Percentiles rank a stretch among this genome's conserved stretches.
Evolutionary conservation across 75 land plant genomes (phyloP).

Genomic region (Selaginella tamariscina): DNA sequence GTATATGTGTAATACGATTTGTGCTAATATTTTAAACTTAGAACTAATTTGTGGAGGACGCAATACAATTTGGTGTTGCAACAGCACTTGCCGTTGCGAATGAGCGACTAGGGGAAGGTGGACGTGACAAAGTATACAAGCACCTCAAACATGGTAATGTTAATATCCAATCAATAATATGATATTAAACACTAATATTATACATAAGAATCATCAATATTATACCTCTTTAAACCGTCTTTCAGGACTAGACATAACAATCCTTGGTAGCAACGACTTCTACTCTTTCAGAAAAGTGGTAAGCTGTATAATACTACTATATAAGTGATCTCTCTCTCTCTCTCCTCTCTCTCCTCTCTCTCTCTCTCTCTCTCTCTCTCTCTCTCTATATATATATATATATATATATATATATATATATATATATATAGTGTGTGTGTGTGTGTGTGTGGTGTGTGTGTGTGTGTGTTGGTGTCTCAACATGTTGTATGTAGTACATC

Average conservation of each 20-base stretch:
- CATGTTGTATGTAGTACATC: too few relatives aligned
- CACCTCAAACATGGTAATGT: constrained; percentile 53
- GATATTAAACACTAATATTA: neutral
- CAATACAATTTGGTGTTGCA: constrained; percentile 64
- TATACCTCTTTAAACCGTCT: neutral
- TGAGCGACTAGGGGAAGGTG: constrained; percentile 20
- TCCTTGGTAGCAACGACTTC: constrained; percentile 76
- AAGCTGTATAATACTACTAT: neutral
- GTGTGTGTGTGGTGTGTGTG: too few relatives aligned
- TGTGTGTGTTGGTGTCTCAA: too few relatives aligned
- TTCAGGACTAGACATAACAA: constrained; percentile 85
- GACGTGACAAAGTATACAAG: constrained; percentile 33
- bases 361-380: too few relatives aligned
- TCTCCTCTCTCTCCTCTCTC: neutral
- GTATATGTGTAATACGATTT: too few relatives aligned
- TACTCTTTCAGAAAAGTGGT: constrained; percentile 84
- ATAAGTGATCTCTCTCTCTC: neutral
- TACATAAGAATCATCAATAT: neutral
- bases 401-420: too few relatives aligned
- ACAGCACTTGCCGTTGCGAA: constrained; percentile 36
- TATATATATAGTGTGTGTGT: too few relatives aligned
- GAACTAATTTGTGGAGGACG: constrained; percentile 82
- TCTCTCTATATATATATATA: too few relatives aligned
- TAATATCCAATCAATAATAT: too few relatives aligned
- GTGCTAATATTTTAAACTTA: too few relatives aligned